Evolutionary conservation across 2,329 filamentous ascomycete species (phyloP).

Genomic region (Teratosphaeria zuluensis): DNA sequence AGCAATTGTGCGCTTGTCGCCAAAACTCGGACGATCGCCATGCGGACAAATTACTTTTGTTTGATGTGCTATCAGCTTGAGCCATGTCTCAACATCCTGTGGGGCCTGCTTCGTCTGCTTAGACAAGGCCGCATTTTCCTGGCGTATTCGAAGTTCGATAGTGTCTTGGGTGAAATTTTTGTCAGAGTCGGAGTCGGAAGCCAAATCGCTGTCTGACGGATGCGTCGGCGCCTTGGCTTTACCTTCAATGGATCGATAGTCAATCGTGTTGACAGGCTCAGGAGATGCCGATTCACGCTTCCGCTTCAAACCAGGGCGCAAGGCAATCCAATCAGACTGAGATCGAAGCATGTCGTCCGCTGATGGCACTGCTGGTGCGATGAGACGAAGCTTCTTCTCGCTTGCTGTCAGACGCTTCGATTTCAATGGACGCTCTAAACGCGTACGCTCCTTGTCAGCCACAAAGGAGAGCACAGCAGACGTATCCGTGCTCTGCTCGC

Average conservation of each 20-base stretch:
- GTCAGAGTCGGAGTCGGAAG: slow-evolving; percentile 23
- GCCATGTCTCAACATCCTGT: slow-evolving; percentile 60
- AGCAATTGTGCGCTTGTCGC: slow-evolving; percentile 59
- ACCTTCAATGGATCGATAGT: slow-evolving; percentile 32
- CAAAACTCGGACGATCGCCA: slow-evolving; percentile 54
- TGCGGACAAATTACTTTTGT: slow-evolving; percentile 37
- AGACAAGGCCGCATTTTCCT: slow-evolving; percentile 52
- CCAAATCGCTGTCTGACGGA: slow-evolving; percentile 28
- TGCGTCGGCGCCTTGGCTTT: slow-evolving; percentile 14
- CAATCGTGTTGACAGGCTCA: slow-evolving; percentile 10
- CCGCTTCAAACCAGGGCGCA: slow-evolving; percentile 6
- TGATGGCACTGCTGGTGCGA: background rate
- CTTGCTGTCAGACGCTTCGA: background rate
- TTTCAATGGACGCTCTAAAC: background rate
- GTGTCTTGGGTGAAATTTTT: slow-evolving; percentile 3
- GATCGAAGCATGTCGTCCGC: slow-evolving; percentile 12
- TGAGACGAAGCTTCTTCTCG: slow-evolving; percentile 2
- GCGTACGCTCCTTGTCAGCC: background rate
- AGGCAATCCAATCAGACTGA: slow-evolving; percentile 1
- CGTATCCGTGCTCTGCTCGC: slow-evolving; percentile 47
- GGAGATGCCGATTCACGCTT: slow-evolving; percentile 10
- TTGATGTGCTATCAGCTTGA: slow-evolving; percentile 60
- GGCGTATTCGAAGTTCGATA: slow-evolving; percentile 28
- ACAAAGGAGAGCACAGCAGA: slow-evolving; percentile 1
- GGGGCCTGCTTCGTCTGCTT: slow-evolving; percentile 57